Evolutionary conservation across 345 rosid species (phyloP).

Genomic region (Syzygium grande): DNA sequence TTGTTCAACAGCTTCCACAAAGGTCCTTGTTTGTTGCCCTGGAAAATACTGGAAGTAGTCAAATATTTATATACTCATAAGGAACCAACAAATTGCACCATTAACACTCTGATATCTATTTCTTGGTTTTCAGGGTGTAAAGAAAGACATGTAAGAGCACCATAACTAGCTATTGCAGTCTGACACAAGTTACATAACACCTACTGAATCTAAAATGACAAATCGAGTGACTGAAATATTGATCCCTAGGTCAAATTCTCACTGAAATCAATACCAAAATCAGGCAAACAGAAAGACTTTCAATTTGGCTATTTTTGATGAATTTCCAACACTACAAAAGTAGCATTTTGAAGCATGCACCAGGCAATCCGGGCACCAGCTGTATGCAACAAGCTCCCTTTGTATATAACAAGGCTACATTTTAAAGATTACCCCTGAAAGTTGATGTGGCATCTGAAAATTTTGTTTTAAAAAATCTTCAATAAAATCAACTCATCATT

Average conservation of each 20-base stretch:
- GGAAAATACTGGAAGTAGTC: slow-evolving; percentile 10
- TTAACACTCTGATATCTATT: not conserved
- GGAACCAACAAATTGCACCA: not conserved
- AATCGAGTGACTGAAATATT: not conserved
- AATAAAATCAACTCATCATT: not conserved
- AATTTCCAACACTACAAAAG: not conserved
- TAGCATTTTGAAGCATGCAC: not conserved
- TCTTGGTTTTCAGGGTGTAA: not conserved
- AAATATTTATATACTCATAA: not conserved
- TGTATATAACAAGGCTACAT: not conserved
- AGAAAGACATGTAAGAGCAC: not conserved
- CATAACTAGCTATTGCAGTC: not conserved
- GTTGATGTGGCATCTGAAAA: not conserved
- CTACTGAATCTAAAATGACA: not conserved
- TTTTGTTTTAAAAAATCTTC: not conserved
- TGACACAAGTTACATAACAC: not conserved
- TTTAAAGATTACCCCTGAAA: not conserved
- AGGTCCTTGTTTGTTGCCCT: slow-evolving; percentile 88
- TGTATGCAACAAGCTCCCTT: not conserved
- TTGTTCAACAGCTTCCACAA: slow-evolving; percentile 83
- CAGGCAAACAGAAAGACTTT: not conserved
- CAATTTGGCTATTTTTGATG: not conserved
- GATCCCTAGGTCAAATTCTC: not conserved
- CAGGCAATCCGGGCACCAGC: not conserved
- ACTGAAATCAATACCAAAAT: not conserved